Evolutionary conservation across 2,329 filamentous ascomycete species (phyloP).

Genomic region (Periconia digitata): DNA sequence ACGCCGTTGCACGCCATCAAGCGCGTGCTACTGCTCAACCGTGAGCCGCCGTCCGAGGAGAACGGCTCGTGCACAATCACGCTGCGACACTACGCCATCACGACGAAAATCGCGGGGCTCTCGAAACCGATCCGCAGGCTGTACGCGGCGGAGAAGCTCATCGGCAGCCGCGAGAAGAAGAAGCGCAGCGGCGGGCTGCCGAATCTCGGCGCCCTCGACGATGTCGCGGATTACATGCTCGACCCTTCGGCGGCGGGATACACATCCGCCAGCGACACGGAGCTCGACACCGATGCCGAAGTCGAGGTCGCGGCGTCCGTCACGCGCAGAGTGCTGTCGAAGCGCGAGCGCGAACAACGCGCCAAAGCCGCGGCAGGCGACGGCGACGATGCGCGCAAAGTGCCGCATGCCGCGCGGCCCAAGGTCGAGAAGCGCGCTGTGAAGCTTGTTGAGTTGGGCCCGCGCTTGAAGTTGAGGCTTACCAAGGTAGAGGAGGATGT

Average conservation of each 20-base stretch:
- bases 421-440: constrained; percentile 82
- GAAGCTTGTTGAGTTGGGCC: constrained; percentile 89
- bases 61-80: constrained; percentile 73
- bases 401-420: constrained; percentile 36
- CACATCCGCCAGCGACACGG: constrained; percentile 88
- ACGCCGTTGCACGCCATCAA: constrained; percentile 92
- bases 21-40: constrained; percentile 85
- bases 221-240: constrained; percentile 93
- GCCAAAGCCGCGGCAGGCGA: constrained; percentile 46
- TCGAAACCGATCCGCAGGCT: constrained; percentile 82
- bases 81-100: constrained; percentile 93
- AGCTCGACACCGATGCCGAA: constrained; percentile 91
- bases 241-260: constrained; percentile 79
- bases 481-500: constrained; percentile 96
- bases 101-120: constrained; percentile 80
- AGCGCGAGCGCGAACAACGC: constrained; percentile 52
- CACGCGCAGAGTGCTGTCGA: constrained; percentile 63
- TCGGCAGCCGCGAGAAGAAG: constrained; percentile 61
- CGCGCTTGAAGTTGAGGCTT: constrained; percentile 82
- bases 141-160: constrained; percentile 80
- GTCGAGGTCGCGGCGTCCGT: constrained; percentile 73
- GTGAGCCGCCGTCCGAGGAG: constrained; percentile 58
- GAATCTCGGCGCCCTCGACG: constrained; percentile 86
- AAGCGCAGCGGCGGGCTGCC: constrained; percentile 70
- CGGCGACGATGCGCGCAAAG: constrained; percentile 42